Conservation (phyloP, 331 rosid genomes). For the Cydonia oblonga region DNA sequence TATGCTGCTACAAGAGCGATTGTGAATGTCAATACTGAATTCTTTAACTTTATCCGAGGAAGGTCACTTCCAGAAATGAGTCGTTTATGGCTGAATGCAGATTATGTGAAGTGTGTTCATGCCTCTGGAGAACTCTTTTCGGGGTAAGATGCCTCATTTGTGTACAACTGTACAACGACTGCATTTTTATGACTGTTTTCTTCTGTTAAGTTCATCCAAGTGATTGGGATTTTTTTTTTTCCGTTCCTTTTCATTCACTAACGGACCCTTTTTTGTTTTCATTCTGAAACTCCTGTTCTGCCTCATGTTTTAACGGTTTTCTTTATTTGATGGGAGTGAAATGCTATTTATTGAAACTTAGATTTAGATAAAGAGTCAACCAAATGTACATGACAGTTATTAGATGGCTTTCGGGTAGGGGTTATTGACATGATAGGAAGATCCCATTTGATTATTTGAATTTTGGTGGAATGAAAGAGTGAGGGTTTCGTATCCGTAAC, state of each 20-base stretch:
- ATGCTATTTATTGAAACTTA: not conserved
- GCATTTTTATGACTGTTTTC: not conserved
- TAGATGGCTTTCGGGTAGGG: not conserved
- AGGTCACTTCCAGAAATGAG: constrained; percentile 73
- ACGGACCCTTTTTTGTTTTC: not conserved
- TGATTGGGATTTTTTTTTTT: not conserved
- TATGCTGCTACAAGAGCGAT: constrained; percentile 96
- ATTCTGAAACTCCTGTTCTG: not conserved
- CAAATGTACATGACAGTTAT: not conserved
- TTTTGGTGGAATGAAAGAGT: not conserved
- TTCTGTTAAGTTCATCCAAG: not conserved
- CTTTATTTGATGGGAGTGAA: not conserved
- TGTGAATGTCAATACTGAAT: constrained; percentile 69
- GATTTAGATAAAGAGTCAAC: not conserved
- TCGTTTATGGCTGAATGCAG: constrained; percentile 86
- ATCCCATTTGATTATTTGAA: not conserved
- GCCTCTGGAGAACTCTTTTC: constrained; percentile 87
- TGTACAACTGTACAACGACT: not conserved
- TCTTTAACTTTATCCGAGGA: constrained; percentile 77
- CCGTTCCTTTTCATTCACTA: not conserved
- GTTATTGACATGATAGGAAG: not conserved
- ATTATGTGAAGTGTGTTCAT: constrained; percentile 92
- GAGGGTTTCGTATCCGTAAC: not conserved
- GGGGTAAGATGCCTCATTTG: constrained; percentile 43
- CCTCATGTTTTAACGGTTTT: not conserved